Conservation (phyloP, 495 filamentous ascomycete genomes). For the Hyaloscypha finlandica region DNA sequence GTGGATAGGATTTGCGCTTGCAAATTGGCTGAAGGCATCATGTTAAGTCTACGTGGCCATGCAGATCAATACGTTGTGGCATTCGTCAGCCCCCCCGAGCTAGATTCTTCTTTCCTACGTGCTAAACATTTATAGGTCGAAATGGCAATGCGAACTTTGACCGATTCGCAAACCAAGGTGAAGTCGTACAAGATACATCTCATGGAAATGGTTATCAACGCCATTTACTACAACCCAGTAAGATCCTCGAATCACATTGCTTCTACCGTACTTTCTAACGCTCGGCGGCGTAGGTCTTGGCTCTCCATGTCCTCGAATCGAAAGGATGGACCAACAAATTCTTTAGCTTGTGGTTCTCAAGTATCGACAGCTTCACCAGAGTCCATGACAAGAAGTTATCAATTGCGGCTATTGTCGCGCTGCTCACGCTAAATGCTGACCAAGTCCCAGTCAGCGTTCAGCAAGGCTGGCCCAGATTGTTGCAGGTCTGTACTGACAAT, state of each 20-base stretch:
- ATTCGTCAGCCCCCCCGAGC: constrained; percentile 48
- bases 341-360: constrained; percentile 96
- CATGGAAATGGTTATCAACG: constrained; percentile 99
- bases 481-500: not conserved
- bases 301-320: constrained; percentile 82
- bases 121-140: constrained; percentile 48
- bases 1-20: constrained; percentile 98
- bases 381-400: constrained; percentile 99
- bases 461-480: constrained; percentile 91
- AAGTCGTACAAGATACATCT: constrained; percentile 93
- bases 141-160: constrained; percentile 83
- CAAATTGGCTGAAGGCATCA: constrained; percentile 95
- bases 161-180: constrained; percentile 66
- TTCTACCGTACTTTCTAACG: not conserved
- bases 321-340: constrained; percentile 99
- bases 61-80: constrained; percentile 83
- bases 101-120: not conserved
- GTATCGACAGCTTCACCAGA: constrained; percentile 87
- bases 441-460: constrained; percentile 87
- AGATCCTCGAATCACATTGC: constrained; percentile 7
- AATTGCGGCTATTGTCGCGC: constrained; percentile 85
- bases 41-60: constrained; percentile 91
- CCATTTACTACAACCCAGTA: constrained; percentile 92
- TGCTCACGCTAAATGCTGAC: constrained; percentile 73
- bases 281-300: constrained; percentile 45